A percentile compares a stretch with the other conserved stretches of the same genome.
These are phyloP conservation scores for Psophocarpus tetragonolobus DNA, from an alignment of 306 rosid genomes.

Conservation along the genomic window DNA sequence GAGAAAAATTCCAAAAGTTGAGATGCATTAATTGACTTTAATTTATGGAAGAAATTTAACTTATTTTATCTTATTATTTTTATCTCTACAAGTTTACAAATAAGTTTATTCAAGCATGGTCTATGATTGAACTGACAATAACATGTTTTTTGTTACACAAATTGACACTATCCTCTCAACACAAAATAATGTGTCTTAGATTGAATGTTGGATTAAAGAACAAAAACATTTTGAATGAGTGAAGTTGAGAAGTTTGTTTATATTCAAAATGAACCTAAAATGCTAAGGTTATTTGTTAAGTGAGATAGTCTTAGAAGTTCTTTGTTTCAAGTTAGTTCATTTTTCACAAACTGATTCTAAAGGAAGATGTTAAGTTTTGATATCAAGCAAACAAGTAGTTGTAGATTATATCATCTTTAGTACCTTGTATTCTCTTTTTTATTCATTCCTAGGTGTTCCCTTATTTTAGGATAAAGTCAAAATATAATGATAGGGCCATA, in stretches of 20 bases:
- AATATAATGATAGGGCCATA: background rate
- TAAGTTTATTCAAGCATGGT: too few species aligned
- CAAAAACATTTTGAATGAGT: background rate
- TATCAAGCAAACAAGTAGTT: background rate
- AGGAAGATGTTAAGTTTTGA: background rate
- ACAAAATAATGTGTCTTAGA: background rate
- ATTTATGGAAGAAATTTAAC: too few species aligned
- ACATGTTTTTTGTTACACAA: background rate
- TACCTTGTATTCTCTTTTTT: background rate
- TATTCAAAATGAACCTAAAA: background rate
- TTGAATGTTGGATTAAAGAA: background rate
- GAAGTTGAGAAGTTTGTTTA: background rate
- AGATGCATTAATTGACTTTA: background rate
- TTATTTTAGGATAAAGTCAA: too few species aligned
- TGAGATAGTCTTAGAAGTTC: background rate
- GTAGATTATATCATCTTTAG: background rate
- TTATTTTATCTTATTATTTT: too few species aligned
- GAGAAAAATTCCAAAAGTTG: too few species aligned
- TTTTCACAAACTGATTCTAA: background rate
- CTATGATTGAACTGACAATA: background rate
- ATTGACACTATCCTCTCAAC: background rate
- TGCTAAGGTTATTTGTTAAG: background rate
- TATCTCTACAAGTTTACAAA: too few species aligned
- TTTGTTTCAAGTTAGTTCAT: background rate
- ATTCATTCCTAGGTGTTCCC: background rate